phyloP scores from a whole-genome alignment of 129 eudicot genomes.

The Smallanthus sonchifolius region DNA sequence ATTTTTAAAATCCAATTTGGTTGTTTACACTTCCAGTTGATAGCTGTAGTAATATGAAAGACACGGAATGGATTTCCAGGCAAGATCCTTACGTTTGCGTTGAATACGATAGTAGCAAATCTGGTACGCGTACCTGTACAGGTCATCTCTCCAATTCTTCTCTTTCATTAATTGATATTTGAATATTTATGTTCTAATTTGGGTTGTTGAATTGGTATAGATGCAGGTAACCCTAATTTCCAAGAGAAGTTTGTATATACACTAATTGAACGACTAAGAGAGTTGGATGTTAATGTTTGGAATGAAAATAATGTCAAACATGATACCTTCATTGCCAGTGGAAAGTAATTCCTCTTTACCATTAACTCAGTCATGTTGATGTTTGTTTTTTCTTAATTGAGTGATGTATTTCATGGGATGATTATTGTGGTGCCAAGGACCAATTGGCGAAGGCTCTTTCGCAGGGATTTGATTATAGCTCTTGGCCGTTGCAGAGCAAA shows the following conservation, averaged over 20 bases:
- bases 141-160: not conserved
- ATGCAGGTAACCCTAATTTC: constrained; percentile 60
- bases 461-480: constrained; percentile 64
- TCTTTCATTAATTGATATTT: not conserved
- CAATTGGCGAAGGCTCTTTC: constrained; percentile 75
- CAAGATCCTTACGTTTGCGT: constrained; percentile 1
- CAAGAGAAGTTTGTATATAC: constrained; percentile 37
- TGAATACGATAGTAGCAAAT: not conserved
- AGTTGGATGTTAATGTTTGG: constrained; percentile 54
- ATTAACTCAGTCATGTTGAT: too few relatives aligned
- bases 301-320: constrained; percentile 55
- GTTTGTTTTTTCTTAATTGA: not conserved
- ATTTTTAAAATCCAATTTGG: not conserved
- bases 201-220: constrained; percentile 21
- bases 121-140: not conserved
- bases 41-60: not conserved
- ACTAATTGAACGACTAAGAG: constrained; percentile 59
- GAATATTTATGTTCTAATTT: not conserved
- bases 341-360: constrained; percentile 47
- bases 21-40: not conserved
- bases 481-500: constrained; percentile 78
- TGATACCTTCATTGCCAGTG: constrained; percentile 70
- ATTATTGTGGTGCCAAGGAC: constrained; percentile 31
- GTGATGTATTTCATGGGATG: not conserved
- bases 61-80: not conserved